These are phyloP conservation scores for Arthrobotrys conoides DNA, from an alignment of 2,329 filamentous ascomycete genomes.

Conservation along the genomic window DNA sequence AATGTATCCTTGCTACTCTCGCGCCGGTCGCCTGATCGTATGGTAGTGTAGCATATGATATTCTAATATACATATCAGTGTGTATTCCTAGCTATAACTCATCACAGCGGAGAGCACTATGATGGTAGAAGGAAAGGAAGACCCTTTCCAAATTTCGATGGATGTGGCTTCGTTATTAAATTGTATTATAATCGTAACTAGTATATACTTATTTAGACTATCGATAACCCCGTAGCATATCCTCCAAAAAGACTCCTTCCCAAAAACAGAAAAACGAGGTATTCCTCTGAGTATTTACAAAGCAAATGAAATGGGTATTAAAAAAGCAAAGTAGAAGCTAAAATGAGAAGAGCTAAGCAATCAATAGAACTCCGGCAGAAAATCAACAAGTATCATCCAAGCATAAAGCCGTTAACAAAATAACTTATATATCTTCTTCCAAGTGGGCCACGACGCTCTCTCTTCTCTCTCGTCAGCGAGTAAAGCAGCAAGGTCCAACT, in stretches of 20 bases:
- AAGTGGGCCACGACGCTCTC: slow-evolving; percentile 77
- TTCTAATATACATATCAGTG: too few species aligned
- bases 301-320: slow-evolving; percentile 33
- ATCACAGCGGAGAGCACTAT: too few species aligned
- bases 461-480: slow-evolving; percentile 85
- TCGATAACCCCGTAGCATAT: not conserved
- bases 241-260: slow-evolving; percentile 22
- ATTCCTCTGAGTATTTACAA: slow-evolving; percentile 19
- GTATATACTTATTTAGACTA: too few species aligned
- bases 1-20: too few species aligned
- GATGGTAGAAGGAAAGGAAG: too few species aligned
- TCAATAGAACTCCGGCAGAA: not conserved
- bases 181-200: slow-evolving; percentile 3
- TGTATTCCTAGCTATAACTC: too few species aligned
- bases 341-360: not conserved
- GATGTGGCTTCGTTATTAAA: not conserved
- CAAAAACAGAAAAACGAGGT: not conserved
- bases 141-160: too few species aligned
- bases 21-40: too few species aligned
- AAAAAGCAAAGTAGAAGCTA: too few species aligned
- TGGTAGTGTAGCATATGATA: too few species aligned
- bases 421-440: slow-evolving; percentile 82
- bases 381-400: slow-evolving; percentile 6
- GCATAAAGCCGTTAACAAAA: slow-evolving; percentile 72
- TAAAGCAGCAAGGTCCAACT: slow-evolving; percentile 84